Evolutionary conservation across 306 rosid genomes (phyloP).

Genomic region (Lupinus albus): DNA sequence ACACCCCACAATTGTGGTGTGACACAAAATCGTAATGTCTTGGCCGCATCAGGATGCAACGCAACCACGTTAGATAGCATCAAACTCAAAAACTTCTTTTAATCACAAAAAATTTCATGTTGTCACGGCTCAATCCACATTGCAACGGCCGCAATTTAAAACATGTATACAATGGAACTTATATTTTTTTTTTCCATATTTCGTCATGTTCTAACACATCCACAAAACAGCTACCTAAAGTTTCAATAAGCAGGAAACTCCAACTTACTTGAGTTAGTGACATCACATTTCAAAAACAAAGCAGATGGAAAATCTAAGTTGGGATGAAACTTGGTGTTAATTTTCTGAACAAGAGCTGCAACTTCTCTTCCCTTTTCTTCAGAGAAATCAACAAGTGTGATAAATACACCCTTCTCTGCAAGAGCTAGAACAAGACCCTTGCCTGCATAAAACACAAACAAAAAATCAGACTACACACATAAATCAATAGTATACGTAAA

Average conservation of each 20-base stretch:
- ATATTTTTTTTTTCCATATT: no score
- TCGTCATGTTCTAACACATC: no score
- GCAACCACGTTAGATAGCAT: no score
- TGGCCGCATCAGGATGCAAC: no score
- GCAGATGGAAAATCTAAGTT: slow-evolving; percentile 62
- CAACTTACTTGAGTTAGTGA: slow-evolving; percentile 58
- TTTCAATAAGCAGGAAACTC: background rate
- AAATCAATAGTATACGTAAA: slow-evolving; percentile 4
- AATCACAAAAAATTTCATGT: no score
- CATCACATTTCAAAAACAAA: slow-evolving; percentile 71
- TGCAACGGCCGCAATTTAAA: no score
- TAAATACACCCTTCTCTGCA: slow-evolving; percentile 81
- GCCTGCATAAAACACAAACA: slow-evolving; percentile 54
- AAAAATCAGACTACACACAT: slow-evolving; percentile 24
- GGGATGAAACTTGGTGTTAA: slow-evolving; percentile 65
- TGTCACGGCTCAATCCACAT: no score
- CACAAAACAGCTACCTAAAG: background rate
- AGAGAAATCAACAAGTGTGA: slow-evolving; percentile 82
- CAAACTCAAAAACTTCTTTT: no score
- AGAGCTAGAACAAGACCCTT: slow-evolving; percentile 79
- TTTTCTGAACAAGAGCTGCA: slow-evolving; percentile 53
- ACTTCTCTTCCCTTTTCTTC: slow-evolving; percentile 77
- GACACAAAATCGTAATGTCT: no score
- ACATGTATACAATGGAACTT: no score
- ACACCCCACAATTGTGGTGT: no score